Conservation (phyloP, 805 yeast species). For the Suhomyces pyralidae region DNA sequence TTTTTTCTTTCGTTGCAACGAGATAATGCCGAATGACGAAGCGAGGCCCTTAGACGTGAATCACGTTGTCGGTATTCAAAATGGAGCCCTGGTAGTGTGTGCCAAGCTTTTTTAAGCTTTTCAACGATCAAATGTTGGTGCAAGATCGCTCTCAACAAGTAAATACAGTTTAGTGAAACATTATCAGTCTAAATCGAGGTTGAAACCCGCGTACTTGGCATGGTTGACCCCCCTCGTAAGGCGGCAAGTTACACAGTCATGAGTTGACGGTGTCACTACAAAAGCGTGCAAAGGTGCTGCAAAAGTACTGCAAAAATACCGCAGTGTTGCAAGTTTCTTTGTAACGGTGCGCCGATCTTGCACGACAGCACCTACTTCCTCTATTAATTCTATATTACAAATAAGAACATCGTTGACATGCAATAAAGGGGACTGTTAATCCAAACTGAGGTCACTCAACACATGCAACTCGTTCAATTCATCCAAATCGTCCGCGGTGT, state of each 20-base stretch:
- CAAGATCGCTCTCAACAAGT: neutral
- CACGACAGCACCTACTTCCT: neutral
- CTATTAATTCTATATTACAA: neutral
- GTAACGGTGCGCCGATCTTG: neutral
- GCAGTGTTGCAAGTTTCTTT: neutral
- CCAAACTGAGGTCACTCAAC: conserved; percentile 2
- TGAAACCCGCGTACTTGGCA: neutral
- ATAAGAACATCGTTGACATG: neutral
- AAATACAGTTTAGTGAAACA: neutral
- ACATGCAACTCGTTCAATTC: conserved; percentile 4
- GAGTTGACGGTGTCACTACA: neutral
- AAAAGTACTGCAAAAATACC: neutral
- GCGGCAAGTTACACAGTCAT: neutral
- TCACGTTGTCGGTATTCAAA: neutral
- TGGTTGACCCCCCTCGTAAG: neutral
- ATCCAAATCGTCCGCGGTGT: conserved; percentile 8
- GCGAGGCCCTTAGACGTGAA: neutral
- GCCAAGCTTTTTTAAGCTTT: neutral
- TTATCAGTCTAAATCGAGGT: neutral
- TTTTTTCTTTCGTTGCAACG: neutral
- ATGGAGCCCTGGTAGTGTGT: neutral
- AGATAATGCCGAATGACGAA: neutral
- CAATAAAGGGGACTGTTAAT: neutral
- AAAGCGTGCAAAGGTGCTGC: neutral
- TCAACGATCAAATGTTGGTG: neutral